Conservation (phyloP, 2,329 filamentous ascomycete genomes). For the Pestalotiopsis sp. region DNA sequence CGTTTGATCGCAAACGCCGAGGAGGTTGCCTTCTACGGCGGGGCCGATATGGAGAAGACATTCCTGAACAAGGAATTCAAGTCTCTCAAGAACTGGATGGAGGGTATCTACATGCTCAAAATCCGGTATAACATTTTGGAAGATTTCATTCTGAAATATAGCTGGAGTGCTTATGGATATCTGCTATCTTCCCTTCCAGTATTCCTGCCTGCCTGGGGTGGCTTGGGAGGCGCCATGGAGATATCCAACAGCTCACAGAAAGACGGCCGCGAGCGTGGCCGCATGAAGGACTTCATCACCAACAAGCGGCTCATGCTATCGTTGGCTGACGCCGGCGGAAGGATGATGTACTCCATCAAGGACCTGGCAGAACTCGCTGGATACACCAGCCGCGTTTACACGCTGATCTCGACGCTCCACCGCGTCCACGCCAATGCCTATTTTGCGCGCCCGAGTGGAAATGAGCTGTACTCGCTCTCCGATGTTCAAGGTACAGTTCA, state of each 20-base stretch:
- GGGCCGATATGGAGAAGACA: slow-evolving; percentile 90
- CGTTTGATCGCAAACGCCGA: slow-evolving; percentile 95
- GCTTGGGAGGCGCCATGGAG: slow-evolving; percentile 75
- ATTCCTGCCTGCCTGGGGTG: slow-evolving; percentile 93
- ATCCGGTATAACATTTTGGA: slow-evolving; percentile 99
- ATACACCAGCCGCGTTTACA: slow-evolving; percentile 95
- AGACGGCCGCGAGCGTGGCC: slow-evolving; percentile 72
- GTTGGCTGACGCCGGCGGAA: slow-evolving; percentile 89
- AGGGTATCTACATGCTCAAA: slow-evolving; percentile 95
- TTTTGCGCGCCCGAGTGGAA: slow-evolving; percentile 65
- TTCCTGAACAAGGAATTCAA: slow-evolving; percentile 92
- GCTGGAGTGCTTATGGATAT: slow-evolving; percentile 98
- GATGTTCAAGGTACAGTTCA: slow-evolving; percentile 94
- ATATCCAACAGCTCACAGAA: slow-evolving; percentile 54
- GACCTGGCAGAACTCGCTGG: slow-evolving; percentile 94
- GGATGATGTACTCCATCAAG: slow-evolving; percentile 99
- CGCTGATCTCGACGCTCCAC: slow-evolving; percentile 91
- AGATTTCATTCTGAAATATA: slow-evolving; percentile 97
- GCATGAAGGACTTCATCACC: slow-evolving; percentile 99
- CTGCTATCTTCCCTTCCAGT: slow-evolving; percentile 90
- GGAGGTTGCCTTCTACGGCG: slow-evolving; percentile 96
- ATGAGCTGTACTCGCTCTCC: slow-evolving; percentile 85
- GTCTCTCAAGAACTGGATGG: slow-evolving; percentile 95
- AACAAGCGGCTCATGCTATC: slow-evolving; percentile 99
- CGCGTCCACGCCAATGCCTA: slow-evolving; percentile 92